phyloP scores from a whole-genome alignment of 164 flowering plant genomes.

The Aristolochia californica region DNA sequence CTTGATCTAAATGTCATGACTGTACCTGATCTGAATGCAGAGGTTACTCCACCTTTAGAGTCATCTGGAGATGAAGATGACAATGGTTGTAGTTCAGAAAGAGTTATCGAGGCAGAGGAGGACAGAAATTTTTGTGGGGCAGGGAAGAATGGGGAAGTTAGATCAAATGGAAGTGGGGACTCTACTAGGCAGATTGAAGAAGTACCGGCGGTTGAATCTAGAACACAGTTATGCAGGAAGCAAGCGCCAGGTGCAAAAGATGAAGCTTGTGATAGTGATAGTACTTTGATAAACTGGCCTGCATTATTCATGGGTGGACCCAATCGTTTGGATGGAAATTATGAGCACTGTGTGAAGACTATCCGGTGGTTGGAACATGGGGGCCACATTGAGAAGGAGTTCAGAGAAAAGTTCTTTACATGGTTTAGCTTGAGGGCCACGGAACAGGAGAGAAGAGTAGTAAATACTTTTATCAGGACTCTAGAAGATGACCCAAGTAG shows the following conservation, averaged over 20 bases:
- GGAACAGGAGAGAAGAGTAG: slow-evolving; percentile 82
- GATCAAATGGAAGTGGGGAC: slow-evolving; percentile 62
- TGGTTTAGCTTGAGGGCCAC: slow-evolving; percentile 94
- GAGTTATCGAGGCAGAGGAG: slow-evolving; percentile 44
- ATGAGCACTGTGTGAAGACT: slow-evolving; percentile 84
- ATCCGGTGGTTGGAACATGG: slow-evolving; percentile 80
- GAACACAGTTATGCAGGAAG: slow-evolving; percentile 33
- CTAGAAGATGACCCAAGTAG: slow-evolving; percentile 73
- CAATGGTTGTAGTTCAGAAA: slow-evolving; percentile 41
- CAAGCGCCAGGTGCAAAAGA: slow-evolving; percentile 38
- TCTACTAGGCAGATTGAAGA: slow-evolving; percentile 33
- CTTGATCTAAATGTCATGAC: slow-evolving; percentile 82
- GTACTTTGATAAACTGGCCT: slow-evolving; percentile 68
- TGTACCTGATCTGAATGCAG: slow-evolving; percentile 93
- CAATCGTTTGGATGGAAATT: slow-evolving; percentile 49
- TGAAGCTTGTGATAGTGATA: slow-evolving; percentile 71
- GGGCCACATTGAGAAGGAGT: slow-evolving; percentile 72
- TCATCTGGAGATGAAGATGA: slow-evolving; percentile 59
- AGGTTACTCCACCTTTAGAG: slow-evolving; percentile 61
- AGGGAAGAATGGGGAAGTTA: slow-evolving; percentile 38
- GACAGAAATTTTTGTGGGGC: slow-evolving; percentile 43
- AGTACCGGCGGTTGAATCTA: slow-evolving; percentile 52
- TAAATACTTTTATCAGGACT: slow-evolving; percentile 71
- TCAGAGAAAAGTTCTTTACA: slow-evolving; percentile 77
- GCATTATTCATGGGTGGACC: slow-evolving; percentile 27